A percentile compares a stretch with the other conserved stretches of the same genome.
Conservation (phyloP, 805 yeast genomes). For the Lipomyces yamanashiensis region DNA sequence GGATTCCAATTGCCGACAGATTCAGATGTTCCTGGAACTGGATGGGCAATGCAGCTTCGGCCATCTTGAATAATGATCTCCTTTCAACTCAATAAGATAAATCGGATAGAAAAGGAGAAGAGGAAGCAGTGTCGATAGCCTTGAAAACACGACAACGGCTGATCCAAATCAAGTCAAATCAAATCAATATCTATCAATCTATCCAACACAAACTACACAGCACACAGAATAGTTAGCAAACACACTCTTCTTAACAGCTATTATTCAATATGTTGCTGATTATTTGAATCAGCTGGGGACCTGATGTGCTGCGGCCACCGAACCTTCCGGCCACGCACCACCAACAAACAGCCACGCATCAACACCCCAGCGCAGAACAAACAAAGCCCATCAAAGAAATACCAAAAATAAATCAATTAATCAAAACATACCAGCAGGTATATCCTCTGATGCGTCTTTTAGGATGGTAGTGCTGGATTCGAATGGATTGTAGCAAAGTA, state of each 20-base stretch:
- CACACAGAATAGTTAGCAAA: too few relatives aligned
- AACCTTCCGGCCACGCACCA: neutral
- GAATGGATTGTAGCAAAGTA: neutral
- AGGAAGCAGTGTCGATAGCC: too few relatives aligned
- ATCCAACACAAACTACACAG: neutral
- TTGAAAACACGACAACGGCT: too few relatives aligned
- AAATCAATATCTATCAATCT: neutral
- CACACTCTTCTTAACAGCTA: too few relatives aligned
- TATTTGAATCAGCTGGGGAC: neutral
- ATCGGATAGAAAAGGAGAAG: too few relatives aligned
- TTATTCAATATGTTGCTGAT: too few relatives aligned
- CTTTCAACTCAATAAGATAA: neutral
- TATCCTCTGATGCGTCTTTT: too few relatives aligned
- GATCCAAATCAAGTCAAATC: neutral
- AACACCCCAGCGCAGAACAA: neutral
- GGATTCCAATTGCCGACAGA: conserved; percentile 83
- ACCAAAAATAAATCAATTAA: too few relatives aligned
- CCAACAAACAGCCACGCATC: neutral
- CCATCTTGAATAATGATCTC: conserved; percentile 12
- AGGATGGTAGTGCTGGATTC: neutral
- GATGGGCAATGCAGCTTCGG: conserved; percentile 70
- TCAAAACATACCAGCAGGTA: too few relatives aligned
- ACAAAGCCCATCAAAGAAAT: neutral
- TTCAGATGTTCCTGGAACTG: conserved; percentile 95
- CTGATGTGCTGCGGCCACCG: neutral